Base-by-base conservation (phyloP, 352 stramenopile genomes). In the Globisporangium recalcitrans region DNA sequence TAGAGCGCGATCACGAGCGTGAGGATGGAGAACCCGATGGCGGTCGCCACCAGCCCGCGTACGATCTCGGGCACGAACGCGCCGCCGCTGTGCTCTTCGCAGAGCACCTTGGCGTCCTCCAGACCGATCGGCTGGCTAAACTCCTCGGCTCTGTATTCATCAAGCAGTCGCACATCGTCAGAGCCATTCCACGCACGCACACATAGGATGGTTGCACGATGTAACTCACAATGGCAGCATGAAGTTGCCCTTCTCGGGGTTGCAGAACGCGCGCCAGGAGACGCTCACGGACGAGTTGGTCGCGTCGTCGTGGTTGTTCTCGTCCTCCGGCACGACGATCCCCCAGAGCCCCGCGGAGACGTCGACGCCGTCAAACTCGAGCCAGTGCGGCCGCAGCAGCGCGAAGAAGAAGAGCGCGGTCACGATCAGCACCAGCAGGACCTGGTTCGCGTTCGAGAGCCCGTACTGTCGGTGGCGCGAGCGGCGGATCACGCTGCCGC, bases 391-490 rank as follows among this genome's bases (percentile, higher is more conserved):
- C 9, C 80, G 75, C 64, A 91, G 65, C 46, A 93, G 66, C 57
- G 82, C 58, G 26, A 89, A 75, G 63, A 88, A 89, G 11, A 90
- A 71, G 56, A 91, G 54, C 32, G 58, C 71, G 47, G 69, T 76
- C 3, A 88, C 69, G 14, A 72, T 66, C 62, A 89, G 69, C 58
- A 71, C 79, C 52, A 90, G 70, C 55, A 93, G 70, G 62, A 93
- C 80, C 78, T 93, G 84, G 73, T 93, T 93, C n/a, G 84, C 84
- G 68, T 93, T 93, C 26, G 84, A 79, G 59, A 91, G 71, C 2
- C 84, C 84, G 51, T 90, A 93, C 51, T 88, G 80, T 24, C 84
- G 80, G 66, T 91, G 77, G 47, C 69, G 68, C 46, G 71, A 72
- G 32, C 70, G 77, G 49, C 70, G 73, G 31, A 55, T 46, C 42